A percentile compares a stretch with the other conserved stretches of the same genome.
Conservation (phyloP, 1,139 yeast genomes). For the Blastobotrys ciferrii region DNA sequence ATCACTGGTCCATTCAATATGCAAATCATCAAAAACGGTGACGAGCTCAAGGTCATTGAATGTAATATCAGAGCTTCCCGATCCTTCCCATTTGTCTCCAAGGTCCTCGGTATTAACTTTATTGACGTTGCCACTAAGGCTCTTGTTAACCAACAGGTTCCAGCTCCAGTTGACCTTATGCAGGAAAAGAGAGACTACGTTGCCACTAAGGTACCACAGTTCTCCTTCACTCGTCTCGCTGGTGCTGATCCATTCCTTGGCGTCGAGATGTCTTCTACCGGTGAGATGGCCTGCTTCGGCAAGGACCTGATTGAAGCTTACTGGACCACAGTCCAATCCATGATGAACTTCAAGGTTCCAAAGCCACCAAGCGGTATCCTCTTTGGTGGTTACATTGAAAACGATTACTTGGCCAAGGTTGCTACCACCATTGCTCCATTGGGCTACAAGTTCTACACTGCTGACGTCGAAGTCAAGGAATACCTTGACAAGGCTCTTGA, state of each 20-base stretch:
- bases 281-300: slow-evolving; percentile 97
- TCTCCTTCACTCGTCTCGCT: slow-evolving; percentile 94
- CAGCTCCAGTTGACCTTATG: slow-evolving; percentile 43
- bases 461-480: slow-evolving; percentile 66
- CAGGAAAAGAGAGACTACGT: slow-evolving; percentile 59
- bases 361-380: slow-evolving; percentile 84
- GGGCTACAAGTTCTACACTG: slow-evolving; percentile 80
- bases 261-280: slow-evolving; percentile 99
- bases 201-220: slow-evolving; percentile 97
- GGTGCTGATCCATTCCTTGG: slow-evolving; percentile 99
- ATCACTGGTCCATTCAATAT: slow-evolving; percentile 98
- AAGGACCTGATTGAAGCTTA: slow-evolving; percentile 81
- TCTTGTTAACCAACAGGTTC: slow-evolving; percentile 73
- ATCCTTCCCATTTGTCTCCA: slow-evolving; percentile 97
- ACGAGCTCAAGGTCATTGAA: slow-evolving; percentile 94
- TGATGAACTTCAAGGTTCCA: slow-evolving; percentile 95
- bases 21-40: slow-evolving; percentile 90
- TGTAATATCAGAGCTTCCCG: slow-evolving; percentile 98
- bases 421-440: slow-evolving; percentile 67
- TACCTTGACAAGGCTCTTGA: slow-evolving; percentile 56
- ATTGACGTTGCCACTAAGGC: slow-evolving; percentile 98
- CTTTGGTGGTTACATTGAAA: slow-evolving; percentile 87
- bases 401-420: slow-evolving; percentile 68
- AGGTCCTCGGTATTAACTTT: slow-evolving; percentile 94
- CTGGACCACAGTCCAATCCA: slow-evolving; percentile 95